These are phyloP conservation scores for Senecio squalidus DNA, from an alignment of 140 eudicot species.

Conservation along the genomic window DNA sequence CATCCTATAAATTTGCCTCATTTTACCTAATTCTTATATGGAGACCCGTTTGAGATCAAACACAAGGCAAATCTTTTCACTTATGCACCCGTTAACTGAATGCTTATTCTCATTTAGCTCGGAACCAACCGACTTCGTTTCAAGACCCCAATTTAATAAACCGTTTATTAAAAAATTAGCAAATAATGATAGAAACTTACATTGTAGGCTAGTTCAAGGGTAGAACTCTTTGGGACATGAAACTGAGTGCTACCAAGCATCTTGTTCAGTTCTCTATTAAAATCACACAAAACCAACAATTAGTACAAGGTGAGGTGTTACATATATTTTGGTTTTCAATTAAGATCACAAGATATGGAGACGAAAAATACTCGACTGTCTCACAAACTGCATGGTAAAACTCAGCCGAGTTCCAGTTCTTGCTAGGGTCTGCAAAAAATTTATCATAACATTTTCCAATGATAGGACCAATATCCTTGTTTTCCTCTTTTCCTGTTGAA, in stretches of 20 bases:
- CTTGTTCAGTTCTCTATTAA: conserved; percentile 64
- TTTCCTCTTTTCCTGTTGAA: conserved; percentile 48
- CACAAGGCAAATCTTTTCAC: too few relatives aligned
- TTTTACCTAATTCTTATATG: too few relatives aligned
- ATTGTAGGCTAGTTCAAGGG: conserved; percentile 51
- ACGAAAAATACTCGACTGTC: conserved; percentile 51
- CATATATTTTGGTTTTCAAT: not conserved
- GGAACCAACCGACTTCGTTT: too few relatives aligned
- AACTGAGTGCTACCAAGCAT: conserved; percentile 67
- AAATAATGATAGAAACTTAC: conserved; percentile 36
- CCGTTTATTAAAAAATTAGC: not conserved
- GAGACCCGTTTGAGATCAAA: too few relatives aligned
- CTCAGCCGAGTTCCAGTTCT: conserved; percentile 35
- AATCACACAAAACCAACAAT: not conserved
- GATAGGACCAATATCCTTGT: conserved; percentile 34
- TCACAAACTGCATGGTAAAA: conserved; percentile 62
- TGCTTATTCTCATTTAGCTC: too few relatives aligned
- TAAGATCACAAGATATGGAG: not conserved
- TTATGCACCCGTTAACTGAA: too few relatives aligned
- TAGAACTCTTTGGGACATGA: conserved; percentile 49
- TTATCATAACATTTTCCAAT: conserved; percentile 43
- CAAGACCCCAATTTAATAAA: too few relatives aligned
- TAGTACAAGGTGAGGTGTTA: not conserved
- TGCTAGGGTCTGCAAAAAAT: conserved; percentile 32
- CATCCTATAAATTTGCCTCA: too few relatives aligned